These are phyloP conservation scores for Talaromyces islandicus DNA, from an alignment of 2,329 filamentous ascomycete genomes.

Conservation along the genomic window DNA sequence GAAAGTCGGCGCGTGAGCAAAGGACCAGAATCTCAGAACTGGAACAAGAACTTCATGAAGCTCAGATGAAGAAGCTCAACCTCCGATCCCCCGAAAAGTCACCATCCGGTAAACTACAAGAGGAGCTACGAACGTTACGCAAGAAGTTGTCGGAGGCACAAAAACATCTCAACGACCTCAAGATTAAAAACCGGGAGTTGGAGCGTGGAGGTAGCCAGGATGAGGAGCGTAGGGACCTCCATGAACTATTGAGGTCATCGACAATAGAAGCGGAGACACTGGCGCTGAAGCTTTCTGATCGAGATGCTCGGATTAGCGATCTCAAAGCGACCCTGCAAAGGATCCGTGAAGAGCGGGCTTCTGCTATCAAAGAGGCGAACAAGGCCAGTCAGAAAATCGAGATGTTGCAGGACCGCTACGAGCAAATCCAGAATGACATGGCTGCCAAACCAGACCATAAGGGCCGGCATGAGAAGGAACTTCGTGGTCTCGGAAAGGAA, in stretches of 20 bases:
- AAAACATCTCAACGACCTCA: conserved; percentile 53
- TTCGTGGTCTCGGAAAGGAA: conserved; percentile 79
- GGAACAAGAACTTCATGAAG: conserved; percentile 62
- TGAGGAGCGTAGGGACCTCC: conserved; percentile 39
- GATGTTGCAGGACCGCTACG: conserved; percentile 54
- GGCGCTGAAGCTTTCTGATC: conserved; percentile 65
- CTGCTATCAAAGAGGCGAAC: conserved; percentile 36
- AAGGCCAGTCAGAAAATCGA: conserved; percentile 38
- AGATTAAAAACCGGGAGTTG: conserved; percentile 43
- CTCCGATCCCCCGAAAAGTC: conserved; percentile 51
- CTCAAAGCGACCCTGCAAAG: conserved; percentile 59
- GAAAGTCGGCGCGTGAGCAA: conserved; percentile 56
- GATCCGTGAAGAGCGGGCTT: conserved; percentile 42
- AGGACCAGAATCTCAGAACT: conserved; percentile 62
- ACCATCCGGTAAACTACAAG: conserved; percentile 34
- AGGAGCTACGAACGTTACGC: conserved; percentile 55
- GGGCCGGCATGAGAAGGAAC: conserved; percentile 53
- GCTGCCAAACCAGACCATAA: conserved; percentile 37
- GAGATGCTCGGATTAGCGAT: conserved; percentile 59
- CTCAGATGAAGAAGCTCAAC: conserved; percentile 47
- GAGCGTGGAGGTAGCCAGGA: conserved; percentile 45
- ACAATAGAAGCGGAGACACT: conserved; percentile 55
- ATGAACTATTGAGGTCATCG: conserved; percentile 42
- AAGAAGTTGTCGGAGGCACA: conserved; percentile 57
- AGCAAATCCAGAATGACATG: conserved; percentile 49